Base-by-base conservation (phyloP, 306 rosid genomes). In the Gynostemma pentaphyllum region DNA sequence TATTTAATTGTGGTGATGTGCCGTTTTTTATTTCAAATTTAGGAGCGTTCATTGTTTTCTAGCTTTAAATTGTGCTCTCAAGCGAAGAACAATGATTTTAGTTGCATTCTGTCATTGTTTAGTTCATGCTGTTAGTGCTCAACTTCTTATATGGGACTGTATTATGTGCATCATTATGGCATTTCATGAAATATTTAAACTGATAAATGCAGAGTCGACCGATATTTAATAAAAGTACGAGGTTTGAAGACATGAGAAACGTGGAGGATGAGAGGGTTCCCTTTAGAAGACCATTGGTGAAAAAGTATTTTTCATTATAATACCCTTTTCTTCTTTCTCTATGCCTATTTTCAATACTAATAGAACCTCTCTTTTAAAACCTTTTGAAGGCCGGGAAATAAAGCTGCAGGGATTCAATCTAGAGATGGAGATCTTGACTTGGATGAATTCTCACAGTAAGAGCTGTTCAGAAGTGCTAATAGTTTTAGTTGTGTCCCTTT, bases 391-490 rank as follows among this genome's bases (percentile, higher is more conserved):
- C 84, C 85, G 5, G 78, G 72, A 30, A 84, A 79, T 76, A 94
- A 82, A 71, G 83, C 90, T 40, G 70, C 90, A 4, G 86, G 95
- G 78, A 83, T 88, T 72, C 84, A 86, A 85, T 89, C 97, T 26
- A 83, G 97, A 78, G 97, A 94, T 52, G 85, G 98, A 12, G 98
- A 92, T 73, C 89, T 88, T 44, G 99, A 88, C 76, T 77, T 94
- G 71, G 99, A 82, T 74, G 85, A 94, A 51, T 78, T 89, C 70
- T 84, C 99, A 61, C 81, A 81, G 99, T 94, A 86, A 67, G 88
- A 53, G n/a, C n/a, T n/a, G n/a, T n/a, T 57, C 57, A 18, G 30
- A 64, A 64, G 69, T 29, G 52, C 22, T 15, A 27, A 41, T 70
- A 14, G 10, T 72, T 28, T 36, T 54, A 54, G 37, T 45, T 18